Evolutionary conservation across 192 early-diverging fungal species (phyloP).

Genomic region (Oehlia diaphana): DNA sequence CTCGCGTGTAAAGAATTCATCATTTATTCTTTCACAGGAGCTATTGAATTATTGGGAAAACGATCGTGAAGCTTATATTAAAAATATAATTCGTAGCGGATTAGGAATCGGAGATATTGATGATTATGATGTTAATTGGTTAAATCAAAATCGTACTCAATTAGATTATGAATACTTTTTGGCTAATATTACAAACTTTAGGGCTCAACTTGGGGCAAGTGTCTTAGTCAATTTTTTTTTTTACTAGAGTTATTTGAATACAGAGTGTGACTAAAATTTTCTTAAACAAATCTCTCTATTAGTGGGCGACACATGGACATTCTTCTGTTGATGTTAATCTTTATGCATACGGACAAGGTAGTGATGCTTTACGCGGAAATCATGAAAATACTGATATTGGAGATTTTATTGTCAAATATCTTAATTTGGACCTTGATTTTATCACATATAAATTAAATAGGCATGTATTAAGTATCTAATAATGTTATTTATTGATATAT

Average conservation of each 20-base stretch:
- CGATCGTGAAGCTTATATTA: constrained; percentile 17
- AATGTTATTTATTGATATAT: too few relatives aligned
- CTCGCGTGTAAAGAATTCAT: constrained; percentile 67
- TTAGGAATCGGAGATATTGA: constrained; percentile 53
- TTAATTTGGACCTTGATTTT: constrained; percentile 50
- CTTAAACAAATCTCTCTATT: constrained; percentile 4
- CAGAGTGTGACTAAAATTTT: constrained; percentile 12
- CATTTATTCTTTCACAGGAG: constrained; percentile 50
- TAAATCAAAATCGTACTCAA: constrained; percentile 38
- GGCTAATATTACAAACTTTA: constrained; percentile 50
- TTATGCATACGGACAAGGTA: constrained; percentile 57
- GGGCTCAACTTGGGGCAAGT: constrained; percentile 59
- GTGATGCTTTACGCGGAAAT: constrained; percentile 50
- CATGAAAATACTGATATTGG: constrained; percentile 73
- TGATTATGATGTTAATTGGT: constrained; percentile 55
- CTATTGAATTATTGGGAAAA: constrained; percentile 38
- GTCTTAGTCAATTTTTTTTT: neutral
- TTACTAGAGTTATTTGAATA: neutral
- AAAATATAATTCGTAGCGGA: constrained; percentile 1
- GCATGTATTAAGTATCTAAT: constrained; percentile 21
- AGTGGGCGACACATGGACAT: constrained; percentile 89
- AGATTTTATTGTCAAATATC: constrained; percentile 51
- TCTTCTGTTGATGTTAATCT: constrained; percentile 92
- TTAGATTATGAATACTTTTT: constrained; percentile 49
- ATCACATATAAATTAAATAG: constrained; percentile 48